These are phyloP conservation scores for Pleurozium schreberi DNA, from an alignment of 225 moss, liverwort and hornwort genomes.

Conservation along the genomic window DNA sequence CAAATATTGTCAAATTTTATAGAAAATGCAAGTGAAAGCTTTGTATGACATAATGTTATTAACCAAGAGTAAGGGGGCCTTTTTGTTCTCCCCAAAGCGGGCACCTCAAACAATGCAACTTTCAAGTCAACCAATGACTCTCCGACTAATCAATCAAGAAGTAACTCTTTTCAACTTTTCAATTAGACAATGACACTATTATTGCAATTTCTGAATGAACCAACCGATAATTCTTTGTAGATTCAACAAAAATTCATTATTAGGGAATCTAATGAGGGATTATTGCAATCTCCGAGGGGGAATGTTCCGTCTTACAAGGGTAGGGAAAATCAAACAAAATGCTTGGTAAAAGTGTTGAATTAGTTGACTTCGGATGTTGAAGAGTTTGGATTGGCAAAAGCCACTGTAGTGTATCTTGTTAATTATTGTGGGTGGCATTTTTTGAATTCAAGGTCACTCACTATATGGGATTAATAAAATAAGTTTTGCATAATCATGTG, in stretches of 20 bases:
- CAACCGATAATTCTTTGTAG: accelerated
- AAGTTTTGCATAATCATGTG: accelerated
- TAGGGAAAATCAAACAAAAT: too few species aligned
- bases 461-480: neutral
- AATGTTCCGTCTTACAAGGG: accelerated
- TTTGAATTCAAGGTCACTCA: accelerated
- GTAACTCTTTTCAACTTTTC: neutral
- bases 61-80: accelerated
- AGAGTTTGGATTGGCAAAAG: neutral
- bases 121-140: too few species aligned
- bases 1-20: neutral
- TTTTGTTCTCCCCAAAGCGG: neutral
- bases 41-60: neutral
- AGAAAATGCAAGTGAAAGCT: neutral
- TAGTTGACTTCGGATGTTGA: neutral
- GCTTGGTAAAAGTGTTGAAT: neutral
- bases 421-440: neutral
- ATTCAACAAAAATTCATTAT: neutral
- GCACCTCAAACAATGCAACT: neutral
- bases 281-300: accelerated
- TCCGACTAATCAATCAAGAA: too few species aligned
- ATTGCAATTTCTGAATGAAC: neutral
- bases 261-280: accelerated
- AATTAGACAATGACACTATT: neutral
- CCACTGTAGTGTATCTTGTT: accelerated